Percentiles rank a stretch among this genome's conserved stretches.
Conservation (phyloP, 2,329 filamentous ascomycete genomes). For the Orbilia brochopaga region DNA sequence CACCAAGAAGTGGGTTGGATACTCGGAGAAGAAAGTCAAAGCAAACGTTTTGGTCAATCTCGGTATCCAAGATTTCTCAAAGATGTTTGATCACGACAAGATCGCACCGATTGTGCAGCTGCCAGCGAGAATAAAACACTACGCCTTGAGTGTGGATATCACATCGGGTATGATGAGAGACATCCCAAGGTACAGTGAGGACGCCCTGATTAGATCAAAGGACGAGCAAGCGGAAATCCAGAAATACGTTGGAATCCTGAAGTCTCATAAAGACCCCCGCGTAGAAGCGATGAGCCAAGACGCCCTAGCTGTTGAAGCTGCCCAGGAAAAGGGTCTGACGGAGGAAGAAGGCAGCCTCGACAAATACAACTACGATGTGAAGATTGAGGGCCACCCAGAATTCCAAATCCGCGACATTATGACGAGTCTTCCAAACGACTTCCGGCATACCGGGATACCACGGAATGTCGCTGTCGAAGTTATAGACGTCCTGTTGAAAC, state of each 20-base stretch:
- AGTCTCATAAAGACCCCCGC: slow-evolving; percentile 31
- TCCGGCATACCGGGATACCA: slow-evolving; percentile 39
- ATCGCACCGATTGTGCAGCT: slow-evolving; percentile 25
- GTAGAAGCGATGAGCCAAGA: slow-evolving; percentile 29
- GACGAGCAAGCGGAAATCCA: slow-evolving; percentile 40
- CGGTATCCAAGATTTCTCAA: slow-evolving; percentile 42
- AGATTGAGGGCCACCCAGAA: neutral
- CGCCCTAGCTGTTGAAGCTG: slow-evolving; percentile 28
- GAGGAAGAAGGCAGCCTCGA: slow-evolving; percentile 37
- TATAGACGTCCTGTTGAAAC: slow-evolving; percentile 51
- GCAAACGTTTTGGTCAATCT: slow-evolving; percentile 39
- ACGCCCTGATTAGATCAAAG: slow-evolving; percentile 32
- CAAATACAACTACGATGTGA: slow-evolving; percentile 20
- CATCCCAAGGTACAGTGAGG: slow-evolving; percentile 19
- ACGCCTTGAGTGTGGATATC: slow-evolving; percentile 47
- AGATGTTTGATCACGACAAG: slow-evolving; percentile 32
- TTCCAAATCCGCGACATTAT: slow-evolving; percentile 29
- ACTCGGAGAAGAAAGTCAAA: slow-evolving; percentile 8
- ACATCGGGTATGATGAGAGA: slow-evolving; percentile 43
- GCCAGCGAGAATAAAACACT: slow-evolving; percentile 40
- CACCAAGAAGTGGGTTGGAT: slow-evolving; percentile 32
- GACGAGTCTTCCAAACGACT: slow-evolving; percentile 44
- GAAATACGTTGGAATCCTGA: slow-evolving; percentile 33
- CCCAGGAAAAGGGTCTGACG: slow-evolving; percentile 30
- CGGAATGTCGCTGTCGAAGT: slow-evolving; percentile 40